Evolutionary conservation across 1,284 basidiomycete genomes (phyloP).

Genomic region (Leccinum fuscescens): DNA sequence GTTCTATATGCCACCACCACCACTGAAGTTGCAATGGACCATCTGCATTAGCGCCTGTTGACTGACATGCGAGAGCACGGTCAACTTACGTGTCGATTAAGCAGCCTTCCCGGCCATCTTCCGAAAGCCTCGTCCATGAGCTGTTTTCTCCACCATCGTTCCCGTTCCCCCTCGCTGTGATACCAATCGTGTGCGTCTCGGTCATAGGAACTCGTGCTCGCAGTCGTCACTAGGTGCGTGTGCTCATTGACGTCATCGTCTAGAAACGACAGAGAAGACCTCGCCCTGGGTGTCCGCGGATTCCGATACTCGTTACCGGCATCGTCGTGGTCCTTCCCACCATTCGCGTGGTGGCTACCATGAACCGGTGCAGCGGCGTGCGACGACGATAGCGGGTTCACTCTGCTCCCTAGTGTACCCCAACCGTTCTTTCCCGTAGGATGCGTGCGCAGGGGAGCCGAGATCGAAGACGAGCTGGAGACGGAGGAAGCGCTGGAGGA

Average conservation of each 20-base stretch:
- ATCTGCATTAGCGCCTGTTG: background rate
- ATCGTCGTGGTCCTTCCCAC: background rate
- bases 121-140: constrained; percentile 56
- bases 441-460: constrained; percentile 62
- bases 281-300: constrained; percentile 1
- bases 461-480: constrained; percentile 69
- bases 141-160: constrained; percentile 36
- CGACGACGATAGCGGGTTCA: constrained; percentile 36
- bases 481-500: constrained; percentile 43
- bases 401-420: constrained; percentile 46
- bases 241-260: constrained; percentile 30
- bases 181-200: constrained; percentile 7
- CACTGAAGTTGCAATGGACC: constrained; percentile 44
- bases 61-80: constrained; percentile 5
- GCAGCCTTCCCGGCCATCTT: constrained; percentile 60
- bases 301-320: background rate
- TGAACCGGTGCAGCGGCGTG: background rate
- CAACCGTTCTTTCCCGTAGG: constrained; percentile 25
- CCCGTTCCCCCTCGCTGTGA: constrained; percentile 32
- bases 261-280: constrained; percentile 8
- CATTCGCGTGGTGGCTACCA: background rate
- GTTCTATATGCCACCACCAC: constrained; percentile 76
- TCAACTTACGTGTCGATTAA: constrained; percentile 64
- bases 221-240: constrained; percentile 31
- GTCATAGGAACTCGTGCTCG: constrained; percentile 15